Base-by-base conservation (phyloP, 495 filamentous ascomycete species). In the Lophiotrema nucula region DNA sequence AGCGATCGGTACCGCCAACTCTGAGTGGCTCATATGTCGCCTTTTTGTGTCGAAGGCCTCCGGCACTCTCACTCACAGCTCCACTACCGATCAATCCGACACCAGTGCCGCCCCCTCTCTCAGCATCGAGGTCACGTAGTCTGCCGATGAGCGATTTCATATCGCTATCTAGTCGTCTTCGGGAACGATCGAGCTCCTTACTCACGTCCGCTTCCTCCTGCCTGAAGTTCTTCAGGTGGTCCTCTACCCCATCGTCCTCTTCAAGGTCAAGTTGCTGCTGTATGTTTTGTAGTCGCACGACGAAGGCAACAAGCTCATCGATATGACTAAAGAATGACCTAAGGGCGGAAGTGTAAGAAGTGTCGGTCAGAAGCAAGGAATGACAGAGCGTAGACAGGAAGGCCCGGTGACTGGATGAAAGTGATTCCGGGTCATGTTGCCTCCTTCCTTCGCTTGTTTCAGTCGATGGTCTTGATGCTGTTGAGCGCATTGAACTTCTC, bases 181-280 rank as follows among this genome's bases (percentile, higher is more conserved):
- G 73, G 6, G 81, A 74, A 16, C 72, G 72, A 18, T 74, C 67
- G 22, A 96, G 71, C 53, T 85, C 80, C 16, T 73, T 69, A 63
- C 77, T 77, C 4, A 88, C 77, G 52, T 87, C 81, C 12, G 69
- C 67, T 62, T 90, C 88, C 69, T 93, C 89, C 26, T 77, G 74
- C 6, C 71, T 79, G 35, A 87, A 84, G 65, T 92, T 84, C 5
- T 81, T 79, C 66, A 88, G 79, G 1, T 81, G 82, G 62, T 92
- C 87, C 2, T 88, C 82, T 8, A 90, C 86, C 16, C 86, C 88
- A 62, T 88, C 87, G 63, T 92, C 89, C 8, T 78, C 76, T 64
- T 92, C 88, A 5, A 92, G 76, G 68, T 93, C 88, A 52, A 87
- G 78, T 10, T 86, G 83, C 16, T 79, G 77, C 73, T 89, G 90